Evolutionary conservation across 2,329 filamentous ascomycete genomes (phyloP), one percentile per base, ranked within the genome.

Genomic region (Sordariomycetes sp.): DNA sequence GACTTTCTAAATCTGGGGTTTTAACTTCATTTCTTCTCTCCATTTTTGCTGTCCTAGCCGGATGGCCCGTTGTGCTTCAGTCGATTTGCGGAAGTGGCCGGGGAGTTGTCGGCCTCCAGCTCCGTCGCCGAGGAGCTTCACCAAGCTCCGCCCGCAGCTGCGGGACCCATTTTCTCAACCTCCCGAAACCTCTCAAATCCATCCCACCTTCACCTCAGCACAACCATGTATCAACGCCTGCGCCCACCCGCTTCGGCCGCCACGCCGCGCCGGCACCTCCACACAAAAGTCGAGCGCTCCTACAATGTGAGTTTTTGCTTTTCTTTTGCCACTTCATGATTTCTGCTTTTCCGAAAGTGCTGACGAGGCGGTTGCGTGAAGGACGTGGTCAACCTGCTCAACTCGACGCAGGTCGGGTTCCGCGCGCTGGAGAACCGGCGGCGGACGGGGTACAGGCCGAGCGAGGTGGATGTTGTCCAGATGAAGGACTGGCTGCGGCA

Each of bases 381-480:
- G 90, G 90, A 94, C 70, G 94, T 93, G 54, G 85, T 97, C 62
- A 78, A 85, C 64, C 84, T 88, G 46, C 82, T 97, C 67, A 97
- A 97, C 72, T 88, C 89, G 52, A 83, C 97, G 55, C 94, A 99
- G 71, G 90, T 89, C 50, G 95, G 96, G 57, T 93, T 87, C 68
- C 82, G 87, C 54, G 81, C 90, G 56, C 81, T 97, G 20, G 85
- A 96, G 68, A 85, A 87, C 55, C 85, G 94, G 56, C 81, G 85
- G 58, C 89, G 89, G 69, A 87, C 87, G 20, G 88, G 90, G 22
- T 76, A 85, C 61, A 81, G 79, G 32, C 84, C 89, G 66, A 88
- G 94, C 71, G 78, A 83, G 60, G 77, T 78, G 59, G 76, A 88
- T 10, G 84, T 94, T 54, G 81, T 83, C 2, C 89, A 96, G 70